Conservation (phyloP, 2,329 filamentous ascomycete species). For the Hypomyces perniciosus region DNA sequence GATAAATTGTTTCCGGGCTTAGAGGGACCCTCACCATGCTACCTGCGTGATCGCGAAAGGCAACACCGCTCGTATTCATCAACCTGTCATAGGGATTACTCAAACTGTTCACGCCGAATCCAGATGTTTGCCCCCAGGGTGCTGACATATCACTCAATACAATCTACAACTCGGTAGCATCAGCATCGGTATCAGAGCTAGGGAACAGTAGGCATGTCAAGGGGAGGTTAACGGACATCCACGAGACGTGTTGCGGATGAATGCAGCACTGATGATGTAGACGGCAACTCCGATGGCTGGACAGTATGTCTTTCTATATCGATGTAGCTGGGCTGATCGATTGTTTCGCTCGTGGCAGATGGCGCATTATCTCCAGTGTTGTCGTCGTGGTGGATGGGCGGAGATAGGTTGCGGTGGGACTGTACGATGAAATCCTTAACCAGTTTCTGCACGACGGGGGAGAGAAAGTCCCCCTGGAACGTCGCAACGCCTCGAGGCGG, state of each 20-base stretch:
- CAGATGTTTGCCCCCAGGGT: slow-evolving; percentile 79
- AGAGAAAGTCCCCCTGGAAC: slow-evolving; percentile 91
- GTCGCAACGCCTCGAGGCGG: slow-evolving; percentile 88
- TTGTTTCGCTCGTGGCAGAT: slow-evolving; percentile 9
- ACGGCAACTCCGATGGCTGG: slow-evolving; percentile 32
- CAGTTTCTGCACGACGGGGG: slow-evolving; percentile 64
- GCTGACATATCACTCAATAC: slow-evolving; percentile 99
- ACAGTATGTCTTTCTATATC: slow-evolving; percentile 52
- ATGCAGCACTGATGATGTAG: neutral
- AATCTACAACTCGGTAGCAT: slow-evolving; percentile 42
- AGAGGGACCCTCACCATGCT: slow-evolving; percentile 71
- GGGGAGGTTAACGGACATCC: slow-evolving; percentile 48
- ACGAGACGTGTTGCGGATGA: slow-evolving; percentile 39
- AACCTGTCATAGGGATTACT: slow-evolving; percentile 96
- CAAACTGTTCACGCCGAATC: slow-evolving; percentile 80
- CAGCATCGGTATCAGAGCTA: neutral
- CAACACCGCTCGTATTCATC: slow-evolving; percentile 95
- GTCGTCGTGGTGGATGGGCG: slow-evolving; percentile 5
- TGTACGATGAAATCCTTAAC: slow-evolving; percentile 70
- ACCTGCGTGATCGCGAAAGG: slow-evolving; percentile 80
- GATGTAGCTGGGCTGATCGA: slow-evolving; percentile 54
- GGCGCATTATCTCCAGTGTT: slow-evolving; percentile 17
- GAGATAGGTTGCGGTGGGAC: slow-evolving; percentile 32
- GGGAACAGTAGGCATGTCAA: neutral
- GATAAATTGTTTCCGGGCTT: neutral